These are phyloP conservation scores for Millerozyma acaciae DNA, from an alignment of 805 yeast genomes.

Conservation along the genomic window DNA sequence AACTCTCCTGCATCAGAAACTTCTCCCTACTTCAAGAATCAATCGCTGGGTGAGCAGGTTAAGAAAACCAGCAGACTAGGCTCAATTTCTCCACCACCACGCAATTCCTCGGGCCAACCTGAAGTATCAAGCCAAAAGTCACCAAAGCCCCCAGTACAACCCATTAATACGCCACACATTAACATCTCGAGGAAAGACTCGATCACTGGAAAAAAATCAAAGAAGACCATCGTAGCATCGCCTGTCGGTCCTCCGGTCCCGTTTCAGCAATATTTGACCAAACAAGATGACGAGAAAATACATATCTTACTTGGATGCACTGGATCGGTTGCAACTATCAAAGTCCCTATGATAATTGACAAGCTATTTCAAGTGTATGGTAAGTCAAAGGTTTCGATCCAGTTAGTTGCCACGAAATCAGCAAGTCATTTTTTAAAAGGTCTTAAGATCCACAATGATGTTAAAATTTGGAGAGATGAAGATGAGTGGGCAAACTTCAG, in stretches of 20 bases:
- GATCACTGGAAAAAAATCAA: constrained; percentile 30
- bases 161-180: constrained; percentile 12
- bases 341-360: constrained; percentile 84
- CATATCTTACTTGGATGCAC: constrained; percentile 91
- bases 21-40: constrained; percentile 7
- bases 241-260: constrained; percentile 68
- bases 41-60: no score
- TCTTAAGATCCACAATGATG: constrained; percentile 57
- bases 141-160: constrained; percentile 13
- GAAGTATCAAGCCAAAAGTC: constrained; percentile 4
- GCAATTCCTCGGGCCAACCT: constrained; percentile 1
- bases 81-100: constrained; percentile 10
- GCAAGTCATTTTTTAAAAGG: constrained; percentile 71
- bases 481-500: constrained; percentile 78
- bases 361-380: constrained; percentile 80
- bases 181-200: constrained; percentile 14
- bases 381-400: constrained; percentile 65
- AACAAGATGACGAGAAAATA: constrained; percentile 76
- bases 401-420: constrained; percentile 76
- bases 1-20: constrained; percentile 19
- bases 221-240: constrained; percentile 52
- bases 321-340: constrained; percentile 95
- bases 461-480: constrained; percentile 85
- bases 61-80: constrained; percentile 1
- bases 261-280: constrained; percentile 65